Conservation (phyloP, 1,284 basidiomycete genomes). For the Cerioporus squamosus region DNA sequence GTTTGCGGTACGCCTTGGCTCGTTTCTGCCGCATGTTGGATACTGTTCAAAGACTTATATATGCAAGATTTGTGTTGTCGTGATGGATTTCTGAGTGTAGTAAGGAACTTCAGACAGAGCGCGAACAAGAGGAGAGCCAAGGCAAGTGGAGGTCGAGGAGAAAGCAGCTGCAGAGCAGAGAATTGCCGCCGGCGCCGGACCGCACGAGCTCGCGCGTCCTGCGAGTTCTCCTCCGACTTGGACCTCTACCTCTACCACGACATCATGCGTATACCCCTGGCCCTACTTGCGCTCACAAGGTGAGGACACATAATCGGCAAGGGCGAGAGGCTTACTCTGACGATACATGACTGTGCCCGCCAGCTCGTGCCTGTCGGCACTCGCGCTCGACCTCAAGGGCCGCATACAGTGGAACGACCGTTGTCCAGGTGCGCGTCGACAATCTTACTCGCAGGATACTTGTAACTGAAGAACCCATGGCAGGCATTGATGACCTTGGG, state of each 20-base stretch:
- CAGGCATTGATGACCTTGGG: constrained; percentile 51
- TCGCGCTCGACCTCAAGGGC: constrained; percentile 60
- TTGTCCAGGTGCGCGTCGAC: constrained; percentile 54
- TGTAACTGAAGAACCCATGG: background rate
- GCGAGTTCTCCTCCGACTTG: background rate
- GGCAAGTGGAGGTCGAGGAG: background rate
- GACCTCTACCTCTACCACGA: constrained; percentile 16
- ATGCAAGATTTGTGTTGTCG: too few species aligned
- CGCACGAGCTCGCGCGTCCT: background rate
- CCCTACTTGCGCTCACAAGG: constrained; percentile 30
- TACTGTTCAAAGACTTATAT: background rate
- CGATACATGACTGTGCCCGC: too few species aligned
- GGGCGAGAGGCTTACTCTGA: background rate
- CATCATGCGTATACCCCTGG: constrained; percentile 29
- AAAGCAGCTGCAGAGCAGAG: background rate
- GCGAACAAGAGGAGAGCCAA: too few species aligned
- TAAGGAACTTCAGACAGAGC: too few species aligned
- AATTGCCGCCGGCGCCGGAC: background rate
- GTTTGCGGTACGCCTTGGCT: constrained; percentile 89
- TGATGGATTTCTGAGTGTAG: too few species aligned
- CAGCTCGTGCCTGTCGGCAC: constrained; percentile 36
- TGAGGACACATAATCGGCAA: background rate
- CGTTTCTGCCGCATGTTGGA: constrained; percentile 86
- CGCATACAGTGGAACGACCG: constrained; percentile 67
- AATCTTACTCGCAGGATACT: too few species aligned